These are phyloP conservation scores for Musa troglodytarum DNA, from an alignment of 176 grass and related monocot genomes.

Conservation along the genomic window DNA sequence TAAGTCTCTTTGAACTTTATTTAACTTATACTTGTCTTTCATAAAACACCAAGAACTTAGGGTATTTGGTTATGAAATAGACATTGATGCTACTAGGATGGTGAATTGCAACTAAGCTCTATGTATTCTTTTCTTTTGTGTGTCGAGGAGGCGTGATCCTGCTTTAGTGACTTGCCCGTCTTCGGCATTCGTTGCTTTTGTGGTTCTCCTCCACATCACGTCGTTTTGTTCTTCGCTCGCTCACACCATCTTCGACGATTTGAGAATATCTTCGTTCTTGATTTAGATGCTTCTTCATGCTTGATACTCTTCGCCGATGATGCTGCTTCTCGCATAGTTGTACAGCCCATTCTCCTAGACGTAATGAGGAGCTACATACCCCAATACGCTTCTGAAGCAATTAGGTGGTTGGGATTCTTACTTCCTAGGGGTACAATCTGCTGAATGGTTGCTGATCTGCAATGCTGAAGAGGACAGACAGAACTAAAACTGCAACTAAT, in stretches of 20 bases:
- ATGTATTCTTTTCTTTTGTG: conserved; percentile 67
- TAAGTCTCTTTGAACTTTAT: conserved; percentile 83
- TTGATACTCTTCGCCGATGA: conserved; percentile 19
- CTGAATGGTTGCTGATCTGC: background rate
- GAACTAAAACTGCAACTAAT: too few relatives aligned
- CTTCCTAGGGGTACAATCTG: conserved; percentile 7
- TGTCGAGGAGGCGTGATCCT: conserved; percentile 77
- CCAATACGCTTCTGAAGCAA: conserved; percentile 1
- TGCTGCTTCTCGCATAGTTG: background rate
- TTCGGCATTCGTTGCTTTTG: conserved; percentile 34
- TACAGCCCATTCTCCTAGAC: background rate
- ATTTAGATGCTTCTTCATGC: conserved; percentile 10
- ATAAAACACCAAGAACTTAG: background rate
- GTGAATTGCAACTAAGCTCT: conserved; percentile 52
- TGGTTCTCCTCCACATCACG: conserved; percentile 50
- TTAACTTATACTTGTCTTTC: conserved; percentile 29
- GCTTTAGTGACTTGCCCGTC: conserved; percentile 56
- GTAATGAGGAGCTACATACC: background rate
- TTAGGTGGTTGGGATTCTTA: background rate
- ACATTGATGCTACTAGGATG: conserved; percentile 27
- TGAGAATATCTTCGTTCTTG: background rate
- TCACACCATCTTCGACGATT: conserved; percentile 32
- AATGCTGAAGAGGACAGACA: background rate
- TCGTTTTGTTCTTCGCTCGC: conserved; percentile 66
- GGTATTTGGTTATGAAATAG: background rate